Evolutionary conservation across 2,329 filamentous ascomycete genomes (phyloP), one percentile per base, ranked within the genome.

Genomic region (Pezicula neosporulosa): DNA sequence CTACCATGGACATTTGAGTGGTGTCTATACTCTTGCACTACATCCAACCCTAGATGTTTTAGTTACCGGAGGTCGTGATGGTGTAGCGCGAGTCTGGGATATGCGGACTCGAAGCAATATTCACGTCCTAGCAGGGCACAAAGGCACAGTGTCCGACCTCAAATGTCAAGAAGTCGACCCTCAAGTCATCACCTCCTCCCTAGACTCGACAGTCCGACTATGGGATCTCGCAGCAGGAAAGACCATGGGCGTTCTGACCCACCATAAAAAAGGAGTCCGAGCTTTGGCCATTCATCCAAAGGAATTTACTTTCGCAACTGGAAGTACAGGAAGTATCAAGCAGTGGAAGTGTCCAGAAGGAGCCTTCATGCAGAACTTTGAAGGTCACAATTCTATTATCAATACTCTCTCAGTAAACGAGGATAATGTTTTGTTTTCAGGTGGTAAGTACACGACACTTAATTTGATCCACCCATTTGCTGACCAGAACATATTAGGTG

Each of bases 261-360:
- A 99, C 69, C 94, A 99, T 81, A 99, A 99, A 70, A 97, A 97
- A 75, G 92, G 93, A 51, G 92, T 99, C 10, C 83, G 94, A 47
- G 85, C 87, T 3, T 78, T 99, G 12, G 83, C 90, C 10, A 80
- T 87, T 3, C 94, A 99, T 66, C 94, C 95, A 0, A 84, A 83
- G 54, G 94, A 99, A 70, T 99, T 96, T 67, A 99, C 95, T 0
- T 99, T 99, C 67, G 94, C 94, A 4, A 92, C 84, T 54, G 94
- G 88, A 41, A 96, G 90, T 64, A 92, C 93, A 0, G 88, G 89
- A 21, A 92, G 89, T 67, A 97, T 99, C 73, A 99, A 99, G 77
- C 94, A 99, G 73, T 99, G 94, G 93, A 97, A 97, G 70, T 97
- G 92, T 60, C 95, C 95, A 1, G 91, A 97, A 67, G 95, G 93